Evolutionary conservation across 139 green algal species (phyloP).

Genomic region (Asterochloris erici): DNA sequence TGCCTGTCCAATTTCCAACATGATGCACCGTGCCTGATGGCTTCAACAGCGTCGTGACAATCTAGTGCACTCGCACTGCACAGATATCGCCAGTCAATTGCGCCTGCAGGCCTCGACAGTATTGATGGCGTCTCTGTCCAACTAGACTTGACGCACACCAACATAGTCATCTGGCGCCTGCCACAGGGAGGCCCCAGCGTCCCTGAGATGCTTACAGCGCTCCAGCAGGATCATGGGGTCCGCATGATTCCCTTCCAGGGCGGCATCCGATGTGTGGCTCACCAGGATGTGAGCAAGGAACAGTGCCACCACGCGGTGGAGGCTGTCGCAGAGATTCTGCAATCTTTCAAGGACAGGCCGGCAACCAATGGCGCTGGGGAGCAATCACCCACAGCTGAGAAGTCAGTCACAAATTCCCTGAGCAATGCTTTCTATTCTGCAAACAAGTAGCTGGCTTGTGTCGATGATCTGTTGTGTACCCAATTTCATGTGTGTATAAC

Average conservation of each 20-base stretch:
- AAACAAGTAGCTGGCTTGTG: too few species aligned
- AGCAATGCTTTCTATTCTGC: too few species aligned
- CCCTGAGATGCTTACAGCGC: background rate
- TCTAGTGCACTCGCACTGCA: background rate
- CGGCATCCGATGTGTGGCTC: conserved; percentile 11
- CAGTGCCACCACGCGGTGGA: conserved; percentile 3
- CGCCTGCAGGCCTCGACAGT: conserved; percentile 11
- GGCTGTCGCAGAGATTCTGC: conserved; percentile 4
- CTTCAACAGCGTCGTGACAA: background rate
- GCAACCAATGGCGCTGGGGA: too few species aligned
- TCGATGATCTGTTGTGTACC: too few species aligned
- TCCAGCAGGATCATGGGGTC: background rate
- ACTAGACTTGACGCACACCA: conserved; percentile 7
- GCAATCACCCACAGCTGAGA: too few species aligned
- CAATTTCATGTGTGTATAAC: too few species aligned
- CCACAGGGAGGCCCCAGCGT: background rate
- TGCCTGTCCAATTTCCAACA: background rate
- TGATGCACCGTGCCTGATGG: background rate
- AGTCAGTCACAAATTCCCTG: too few species aligned
- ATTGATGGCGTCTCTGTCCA: conserved; percentile 2
- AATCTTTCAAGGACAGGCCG: background rate
- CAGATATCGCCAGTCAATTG: background rate
- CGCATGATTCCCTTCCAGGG: background rate
- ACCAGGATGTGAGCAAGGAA: conserved; percentile 13
- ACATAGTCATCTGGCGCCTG: conserved; percentile 27